Evolutionary conservation across 1,284 basidiomycete species (phyloP).

Genomic region (Exobasidium cylindrosporum): DNA sequence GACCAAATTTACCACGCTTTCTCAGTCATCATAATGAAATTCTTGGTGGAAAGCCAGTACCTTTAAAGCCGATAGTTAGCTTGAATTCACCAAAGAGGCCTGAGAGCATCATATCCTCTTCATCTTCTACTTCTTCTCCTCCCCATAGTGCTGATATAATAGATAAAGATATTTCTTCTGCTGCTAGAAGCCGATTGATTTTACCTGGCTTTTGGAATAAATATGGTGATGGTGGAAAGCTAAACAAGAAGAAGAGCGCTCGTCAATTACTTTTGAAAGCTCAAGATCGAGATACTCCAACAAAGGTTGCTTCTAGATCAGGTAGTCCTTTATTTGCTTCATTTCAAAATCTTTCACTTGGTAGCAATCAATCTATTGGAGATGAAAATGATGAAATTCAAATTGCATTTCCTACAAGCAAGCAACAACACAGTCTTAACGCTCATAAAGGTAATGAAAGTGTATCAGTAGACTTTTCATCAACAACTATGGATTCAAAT

Average conservation of each 20-base stretch:
- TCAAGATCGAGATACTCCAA: constrained; percentile 43
- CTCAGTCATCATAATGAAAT: not conserved
- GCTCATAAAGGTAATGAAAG: not conserved
- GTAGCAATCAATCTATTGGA: not conserved
- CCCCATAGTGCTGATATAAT: not conserved
- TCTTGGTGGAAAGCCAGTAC: not conserved
- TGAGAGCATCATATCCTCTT: not conserved
- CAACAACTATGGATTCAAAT: not conserved
- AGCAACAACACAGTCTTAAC: not conserved
- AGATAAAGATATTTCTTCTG: not conserved
- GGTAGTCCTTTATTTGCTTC: constrained; percentile 27
- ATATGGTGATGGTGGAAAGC: not conserved
- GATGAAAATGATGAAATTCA: not conserved
- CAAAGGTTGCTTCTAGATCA: constrained; percentile 31
- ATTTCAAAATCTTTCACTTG: not conserved
- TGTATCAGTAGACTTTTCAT: not conserved
- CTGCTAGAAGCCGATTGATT: not conserved
- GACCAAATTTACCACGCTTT: constrained; percentile 1
- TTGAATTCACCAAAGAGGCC: not conserved
- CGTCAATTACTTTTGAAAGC: constrained; percentile 40
- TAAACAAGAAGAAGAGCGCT: constrained; percentile 24
- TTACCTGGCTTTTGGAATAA: not conserved
- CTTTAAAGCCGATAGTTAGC: not conserved
- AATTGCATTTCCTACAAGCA: not conserved
- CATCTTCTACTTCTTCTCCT: not conserved